These are phyloP conservation scores for Paxillus involutus DNA, from an alignment of 768 basidiomycete genomes.

Conservation along the genomic window DNA sequence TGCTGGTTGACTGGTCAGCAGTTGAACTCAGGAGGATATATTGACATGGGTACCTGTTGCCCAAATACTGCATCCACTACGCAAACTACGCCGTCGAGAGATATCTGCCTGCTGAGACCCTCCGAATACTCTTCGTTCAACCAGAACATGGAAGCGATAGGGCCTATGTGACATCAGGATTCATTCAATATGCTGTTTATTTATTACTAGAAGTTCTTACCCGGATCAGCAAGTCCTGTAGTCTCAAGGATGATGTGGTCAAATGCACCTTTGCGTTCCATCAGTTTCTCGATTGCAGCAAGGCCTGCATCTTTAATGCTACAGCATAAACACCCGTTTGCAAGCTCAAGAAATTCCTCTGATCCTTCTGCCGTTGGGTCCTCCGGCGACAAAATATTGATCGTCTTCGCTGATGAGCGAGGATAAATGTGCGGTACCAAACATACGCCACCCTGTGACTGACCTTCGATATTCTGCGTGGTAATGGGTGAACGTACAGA, in stretches of 20 bases:
- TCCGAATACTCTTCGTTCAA: conserved; percentile 77
- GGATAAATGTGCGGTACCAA: background rate
- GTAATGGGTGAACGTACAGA: conserved; percentile 18
- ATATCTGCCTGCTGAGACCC: conserved; percentile 68
- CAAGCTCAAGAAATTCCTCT: conserved; percentile 88
- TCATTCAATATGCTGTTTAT: background rate
- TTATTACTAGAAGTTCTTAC: conserved; percentile 35
- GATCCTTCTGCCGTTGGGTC: conserved; percentile 63
- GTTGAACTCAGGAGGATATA: conserved; percentile 31
- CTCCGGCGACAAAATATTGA: conserved; percentile 73
- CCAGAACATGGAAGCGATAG: conserved; percentile 87
- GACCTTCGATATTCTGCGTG: conserved; percentile 87
- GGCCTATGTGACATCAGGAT: conserved; percentile 45
- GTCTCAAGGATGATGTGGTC: conserved; percentile 97
- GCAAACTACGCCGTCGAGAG: conserved; percentile 87
- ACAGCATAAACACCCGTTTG: conserved; percentile 98
- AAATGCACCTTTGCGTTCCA: conserved; percentile 82
- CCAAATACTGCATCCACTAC: conserved; percentile 92
- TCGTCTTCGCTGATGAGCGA: conserved; percentile 64
- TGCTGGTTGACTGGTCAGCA: conserved; percentile 48
- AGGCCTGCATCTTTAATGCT: conserved; percentile 93
- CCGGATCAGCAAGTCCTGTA: conserved; percentile 95
- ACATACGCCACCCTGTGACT: conserved; percentile 8
- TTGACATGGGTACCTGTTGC: conserved; percentile 39
- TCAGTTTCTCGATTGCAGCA: conserved; percentile 91